A percentile compares a stretch with the other conserved stretches of the same genome.
These are phyloP conservation scores for Kluyveromyces sp. DNA, from an alignment of 1,139 yeast genomes.

Conservation along the genomic window DNA sequence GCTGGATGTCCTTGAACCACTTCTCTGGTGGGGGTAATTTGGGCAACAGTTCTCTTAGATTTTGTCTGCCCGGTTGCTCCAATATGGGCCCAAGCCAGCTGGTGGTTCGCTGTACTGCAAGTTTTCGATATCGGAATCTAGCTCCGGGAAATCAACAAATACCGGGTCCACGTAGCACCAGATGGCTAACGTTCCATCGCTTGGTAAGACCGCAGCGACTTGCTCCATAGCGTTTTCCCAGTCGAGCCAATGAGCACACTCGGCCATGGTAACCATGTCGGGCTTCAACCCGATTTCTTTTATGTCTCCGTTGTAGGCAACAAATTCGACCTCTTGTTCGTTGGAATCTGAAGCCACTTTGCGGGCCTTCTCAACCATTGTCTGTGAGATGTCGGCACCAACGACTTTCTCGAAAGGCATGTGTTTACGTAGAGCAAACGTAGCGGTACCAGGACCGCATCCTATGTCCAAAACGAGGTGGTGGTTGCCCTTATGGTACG, in stretches of 20 bases:
- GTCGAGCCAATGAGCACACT: conserved; percentile 75
- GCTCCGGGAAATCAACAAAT: conserved; percentile 35
- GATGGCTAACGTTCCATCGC: conserved; percentile 59
- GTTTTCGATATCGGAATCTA: conserved; percentile 33
- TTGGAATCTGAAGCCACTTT: conserved; percentile 6
- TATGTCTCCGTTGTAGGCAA: conserved; percentile 32
- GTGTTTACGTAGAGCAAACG: conserved; percentile 42
- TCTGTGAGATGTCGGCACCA: conserved; percentile 61
- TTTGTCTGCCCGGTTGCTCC: conserved; percentile 66
- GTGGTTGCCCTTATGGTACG: conserved; percentile 33
- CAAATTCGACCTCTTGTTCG: conserved; percentile 9
- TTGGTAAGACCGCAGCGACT: conserved; percentile 42
- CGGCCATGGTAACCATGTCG: conserved; percentile 66
- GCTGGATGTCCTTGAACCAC: conserved; percentile 36
- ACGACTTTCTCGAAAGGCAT: conserved; percentile 35
- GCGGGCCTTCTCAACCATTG: conserved; percentile 52
- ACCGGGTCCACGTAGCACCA: conserved; percentile 78
- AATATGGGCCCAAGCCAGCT: conserved; percentile 55
- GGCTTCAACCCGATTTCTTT: conserved; percentile 10
- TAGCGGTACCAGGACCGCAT: conserved; percentile 79
- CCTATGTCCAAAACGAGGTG: conserved; percentile 59
- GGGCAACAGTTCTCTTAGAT: conserved; percentile 39
- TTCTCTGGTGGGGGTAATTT: conserved; percentile 39
- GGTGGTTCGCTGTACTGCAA: conserved; percentile 29
- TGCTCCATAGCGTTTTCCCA: conserved; percentile 45